These are phyloP conservation scores for Oryza glaberrima DNA, from an alignment of 176 grass and related monocot species.

Conservation along the genomic window DNA sequence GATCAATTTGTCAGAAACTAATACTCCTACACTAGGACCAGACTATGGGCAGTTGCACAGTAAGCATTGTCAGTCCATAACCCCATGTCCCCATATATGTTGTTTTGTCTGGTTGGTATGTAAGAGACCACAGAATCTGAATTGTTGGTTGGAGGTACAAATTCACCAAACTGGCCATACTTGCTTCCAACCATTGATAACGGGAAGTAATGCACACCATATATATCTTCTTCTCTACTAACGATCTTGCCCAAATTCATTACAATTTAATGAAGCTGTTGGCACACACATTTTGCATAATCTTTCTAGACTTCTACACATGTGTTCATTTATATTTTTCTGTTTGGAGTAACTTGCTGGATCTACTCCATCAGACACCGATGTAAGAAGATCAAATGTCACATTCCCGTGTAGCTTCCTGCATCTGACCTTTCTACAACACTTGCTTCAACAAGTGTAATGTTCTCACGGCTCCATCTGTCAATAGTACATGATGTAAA, in stretches of 20 bases:
- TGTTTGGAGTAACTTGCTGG: background rate
- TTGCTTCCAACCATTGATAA: background rate
- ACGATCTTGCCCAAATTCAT: background rate
- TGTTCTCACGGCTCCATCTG: background rate
- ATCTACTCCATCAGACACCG: constrained; percentile 9
- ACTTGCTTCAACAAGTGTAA: background rate
- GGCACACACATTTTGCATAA: constrained; percentile 10
- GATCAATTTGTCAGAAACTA: background rate
- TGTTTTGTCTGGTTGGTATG: constrained; percentile 8
- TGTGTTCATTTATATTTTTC: background rate
- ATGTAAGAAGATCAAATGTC: background rate
- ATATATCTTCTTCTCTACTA: background rate
- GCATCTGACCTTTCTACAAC: too few relatives aligned
- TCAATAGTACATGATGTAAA: background rate
- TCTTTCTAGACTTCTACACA: background rate
- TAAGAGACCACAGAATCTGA: background rate
- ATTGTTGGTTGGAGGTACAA: background rate
- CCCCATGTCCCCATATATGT: constrained; percentile 1
- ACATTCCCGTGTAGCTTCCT: background rate
- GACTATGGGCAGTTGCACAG: too few relatives aligned
- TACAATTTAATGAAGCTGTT: constrained; percentile 9
- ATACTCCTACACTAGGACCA: background rate
- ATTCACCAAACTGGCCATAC: constrained; percentile 16
- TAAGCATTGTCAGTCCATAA: too few relatives aligned
- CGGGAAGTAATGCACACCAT: background rate